A percentile compares a stretch with the other conserved stretches of the same genome.
Evolutionary conservation across 2,329 filamentous ascomycete species (phyloP).

Genomic region (Scorias spongiosa): DNA sequence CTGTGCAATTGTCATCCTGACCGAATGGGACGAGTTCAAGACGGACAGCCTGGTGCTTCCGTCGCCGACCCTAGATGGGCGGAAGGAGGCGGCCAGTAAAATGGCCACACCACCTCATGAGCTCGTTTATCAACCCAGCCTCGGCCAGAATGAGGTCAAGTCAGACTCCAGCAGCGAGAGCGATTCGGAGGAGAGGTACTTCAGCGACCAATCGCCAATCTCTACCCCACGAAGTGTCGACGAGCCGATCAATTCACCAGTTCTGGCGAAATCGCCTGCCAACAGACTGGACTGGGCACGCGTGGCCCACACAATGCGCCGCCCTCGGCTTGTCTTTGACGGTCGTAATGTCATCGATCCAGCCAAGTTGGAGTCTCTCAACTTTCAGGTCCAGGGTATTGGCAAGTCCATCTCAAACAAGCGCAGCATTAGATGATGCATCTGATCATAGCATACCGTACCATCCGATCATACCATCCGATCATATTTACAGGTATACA

Average conservation of each 20-base stretch:
- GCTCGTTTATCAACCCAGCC: neutral
- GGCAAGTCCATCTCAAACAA: slow-evolving; percentile 13
- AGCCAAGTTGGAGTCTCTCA: slow-evolving; percentile 16
- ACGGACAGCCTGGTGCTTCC: slow-evolving; percentile 10
- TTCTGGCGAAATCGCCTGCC: slow-evolving; percentile 1
- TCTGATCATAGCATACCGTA: too few species aligned
- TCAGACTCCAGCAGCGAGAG: slow-evolving; percentile 3
- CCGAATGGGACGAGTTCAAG: slow-evolving; percentile 22
- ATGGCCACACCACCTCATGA: neutral
- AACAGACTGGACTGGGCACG: slow-evolving; percentile 18
- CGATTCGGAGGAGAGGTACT: slow-evolving; percentile 8
- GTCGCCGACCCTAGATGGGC: neutral
- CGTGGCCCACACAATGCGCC: slow-evolving; percentile 18
- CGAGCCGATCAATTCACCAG: neutral
- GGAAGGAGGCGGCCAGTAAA: neutral
- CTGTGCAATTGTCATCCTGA: slow-evolving; percentile 20
- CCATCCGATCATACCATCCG: too few species aligned
- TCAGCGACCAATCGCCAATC: slow-evolving; percentile 1
- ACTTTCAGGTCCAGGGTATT: slow-evolving; percentile 22
- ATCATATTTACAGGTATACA: too few species aligned
- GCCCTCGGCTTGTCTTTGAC: slow-evolving; percentile 22
- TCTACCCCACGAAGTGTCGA: neutral
- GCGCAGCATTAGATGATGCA: neutral
- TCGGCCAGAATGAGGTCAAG: neutral
- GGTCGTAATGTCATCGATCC: slow-evolving; percentile 22